These are phyloP conservation scores for Fagopyrum esculentum DNA, from an alignment of 148 eudicot genomes.

Conservation along the genomic window DNA sequence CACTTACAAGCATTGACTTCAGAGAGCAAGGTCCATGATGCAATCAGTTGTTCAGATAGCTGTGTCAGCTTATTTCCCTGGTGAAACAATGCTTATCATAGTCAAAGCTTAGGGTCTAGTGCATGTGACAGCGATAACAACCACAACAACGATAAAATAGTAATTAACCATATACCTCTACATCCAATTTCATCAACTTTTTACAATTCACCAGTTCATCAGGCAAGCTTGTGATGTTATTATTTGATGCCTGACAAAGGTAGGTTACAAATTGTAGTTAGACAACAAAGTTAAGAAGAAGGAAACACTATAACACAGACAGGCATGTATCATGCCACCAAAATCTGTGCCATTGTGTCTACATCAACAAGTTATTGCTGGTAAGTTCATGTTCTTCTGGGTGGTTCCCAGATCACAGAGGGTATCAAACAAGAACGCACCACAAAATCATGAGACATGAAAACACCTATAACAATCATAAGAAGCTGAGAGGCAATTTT, in stretches of 20 bases:
- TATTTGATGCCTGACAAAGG: slow-evolving; percentile 67
- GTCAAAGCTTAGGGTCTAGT: background rate
- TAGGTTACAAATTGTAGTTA: background rate
- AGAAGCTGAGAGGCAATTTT: background rate
- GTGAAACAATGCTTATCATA: slow-evolving; percentile 10
- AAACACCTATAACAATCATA: background rate
- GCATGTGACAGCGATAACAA: background rate
- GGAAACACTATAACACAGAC: background rate
- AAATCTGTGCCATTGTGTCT: background rate
- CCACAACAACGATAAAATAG: background rate
- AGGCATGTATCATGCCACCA: background rate
- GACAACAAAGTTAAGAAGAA: background rate
- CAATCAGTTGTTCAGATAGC: slow-evolving; percentile 51
- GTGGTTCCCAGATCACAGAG: background rate
- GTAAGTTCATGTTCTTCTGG: background rate
- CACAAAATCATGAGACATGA: background rate
- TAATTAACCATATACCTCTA: slow-evolving; percentile 54
- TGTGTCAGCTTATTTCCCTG: slow-evolving; percentile 87
- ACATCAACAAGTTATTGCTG: background rate
- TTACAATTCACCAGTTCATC: slow-evolving; percentile 63
- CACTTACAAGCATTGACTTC: slow-evolving; percentile 82
- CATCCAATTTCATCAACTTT: slow-evolving; percentile 63
- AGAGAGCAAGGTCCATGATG: slow-evolving; percentile 73
- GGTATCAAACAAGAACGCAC: background rate
- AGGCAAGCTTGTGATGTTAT: slow-evolving; percentile 68